Evolutionary conservation across 2,329 filamentous ascomycete species (phyloP).

Genomic region (Triangularia setosa): DNA sequence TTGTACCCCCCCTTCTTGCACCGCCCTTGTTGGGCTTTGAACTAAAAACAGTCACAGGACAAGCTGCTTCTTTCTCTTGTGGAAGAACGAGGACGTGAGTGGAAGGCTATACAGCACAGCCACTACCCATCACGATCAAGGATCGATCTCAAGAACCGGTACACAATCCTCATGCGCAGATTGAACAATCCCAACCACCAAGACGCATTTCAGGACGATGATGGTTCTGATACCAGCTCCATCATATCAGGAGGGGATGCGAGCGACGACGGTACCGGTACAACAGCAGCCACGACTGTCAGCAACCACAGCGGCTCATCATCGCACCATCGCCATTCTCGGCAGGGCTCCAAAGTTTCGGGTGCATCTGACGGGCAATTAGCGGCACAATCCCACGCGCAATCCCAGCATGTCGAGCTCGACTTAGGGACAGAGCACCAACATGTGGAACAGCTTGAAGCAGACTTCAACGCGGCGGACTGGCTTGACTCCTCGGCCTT

Average conservation of each 20-base stretch:
- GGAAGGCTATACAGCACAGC: constrained; percentile 3
- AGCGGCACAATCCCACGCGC: background rate
- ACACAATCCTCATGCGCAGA: constrained; percentile 5
- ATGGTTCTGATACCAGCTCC: constrained; percentile 1
- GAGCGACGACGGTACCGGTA: background rate
- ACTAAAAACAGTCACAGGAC: background rate
- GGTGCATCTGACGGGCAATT: background rate
- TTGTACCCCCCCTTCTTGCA: background rate
- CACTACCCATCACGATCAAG: constrained; percentile 2
- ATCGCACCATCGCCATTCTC: background rate
- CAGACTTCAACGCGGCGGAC: background rate
- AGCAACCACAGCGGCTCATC: background rate
- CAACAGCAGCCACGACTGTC: background rate
- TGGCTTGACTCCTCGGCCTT: background rate
- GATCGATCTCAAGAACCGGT: constrained; percentile 9
- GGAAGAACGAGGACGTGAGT: background rate
- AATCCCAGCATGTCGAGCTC: background rate
- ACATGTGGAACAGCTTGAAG: background rate
- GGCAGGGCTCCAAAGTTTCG: background rate
- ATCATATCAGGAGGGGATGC: background rate
- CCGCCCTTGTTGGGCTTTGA: background rate
- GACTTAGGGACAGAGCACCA: background rate
- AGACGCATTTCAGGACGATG: background rate
- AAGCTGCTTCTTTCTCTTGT: background rate
- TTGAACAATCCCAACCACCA: background rate